A percentile compares a stretch with the other conserved stretches of the same genome.
Evolutionary conservation across 495 filamentous ascomycete genomes (phyloP).

Genomic region (Pseudomonodictys pantanalensis): DNA sequence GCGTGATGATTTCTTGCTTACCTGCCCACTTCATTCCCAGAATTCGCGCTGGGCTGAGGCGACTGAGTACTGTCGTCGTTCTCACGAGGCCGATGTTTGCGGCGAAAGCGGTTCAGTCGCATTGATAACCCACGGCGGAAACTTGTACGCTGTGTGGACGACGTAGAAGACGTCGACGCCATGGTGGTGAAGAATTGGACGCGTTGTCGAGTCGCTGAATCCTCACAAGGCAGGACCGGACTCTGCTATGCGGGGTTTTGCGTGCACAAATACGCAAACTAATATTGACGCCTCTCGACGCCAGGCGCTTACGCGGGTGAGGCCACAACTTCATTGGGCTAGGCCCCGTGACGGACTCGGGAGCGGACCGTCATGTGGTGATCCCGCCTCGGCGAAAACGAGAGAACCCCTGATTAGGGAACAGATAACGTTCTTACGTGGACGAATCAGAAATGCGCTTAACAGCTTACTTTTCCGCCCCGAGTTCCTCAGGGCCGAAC

Average conservation of each 20-base stretch:
- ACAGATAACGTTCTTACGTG: background rate
- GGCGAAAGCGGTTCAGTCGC: conserved; percentile 11
- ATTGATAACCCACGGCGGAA: conserved; percentile 6
- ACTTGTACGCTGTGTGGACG: background rate
- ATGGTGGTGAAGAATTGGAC: background rate
- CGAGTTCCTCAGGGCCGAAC: background rate
- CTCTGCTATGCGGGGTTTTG: background rate
- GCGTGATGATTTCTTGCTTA: no score
- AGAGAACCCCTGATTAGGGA: background rate
- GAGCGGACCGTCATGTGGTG: no score
- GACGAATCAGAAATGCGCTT: background rate
- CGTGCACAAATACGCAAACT: background rate
- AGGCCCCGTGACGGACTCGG: no score
- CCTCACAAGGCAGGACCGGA: background rate
- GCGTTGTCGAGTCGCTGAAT: background rate
- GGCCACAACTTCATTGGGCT: background rate
- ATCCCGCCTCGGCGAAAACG: background rate
- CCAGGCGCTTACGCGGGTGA: background rate
- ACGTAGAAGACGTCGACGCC: background rate
- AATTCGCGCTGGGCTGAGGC: background rate
- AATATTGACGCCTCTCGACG: background rate
- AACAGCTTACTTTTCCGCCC: background rate
- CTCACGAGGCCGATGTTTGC: background rate
- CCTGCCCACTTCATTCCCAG: no score
- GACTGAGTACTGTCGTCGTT: background rate